A percentile compares a stretch with the other conserved stretches of the same genome.
Evolutionary conservation across 495 filamentous ascomycete genomes (phyloP).

Genomic region (Daldinia decipiens): DNA sequence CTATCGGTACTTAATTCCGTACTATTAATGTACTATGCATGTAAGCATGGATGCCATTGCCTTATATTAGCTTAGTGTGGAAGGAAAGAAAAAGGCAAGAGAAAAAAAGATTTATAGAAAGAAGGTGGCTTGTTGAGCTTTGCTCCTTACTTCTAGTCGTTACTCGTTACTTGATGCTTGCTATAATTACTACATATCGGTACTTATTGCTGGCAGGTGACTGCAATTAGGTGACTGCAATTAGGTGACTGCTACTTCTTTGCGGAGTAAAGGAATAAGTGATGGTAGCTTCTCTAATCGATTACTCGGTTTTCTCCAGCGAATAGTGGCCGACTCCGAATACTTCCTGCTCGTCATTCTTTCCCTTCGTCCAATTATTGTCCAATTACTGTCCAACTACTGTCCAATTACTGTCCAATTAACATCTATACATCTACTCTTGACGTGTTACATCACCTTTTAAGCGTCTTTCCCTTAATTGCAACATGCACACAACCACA

Average conservation of each 20-base stretch:
- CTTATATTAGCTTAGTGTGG: slow-evolving; percentile 20
- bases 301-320: slow-evolving; percentile 31
- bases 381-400: slow-evolving; percentile 20
- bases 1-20: slow-evolving; percentile 27
- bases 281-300: slow-evolving; percentile 4
- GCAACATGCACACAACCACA: slow-evolving; percentile 38
- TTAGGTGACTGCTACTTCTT: background rate
- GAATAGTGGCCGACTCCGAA: slow-evolving; percentile 26
- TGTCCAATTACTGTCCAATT: no score
- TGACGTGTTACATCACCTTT: background rate
- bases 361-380: slow-evolving; percentile 32
- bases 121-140: slow-evolving; percentile 20
- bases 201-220: slow-evolving; percentile 36
- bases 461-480: slow-evolving; percentile 10
- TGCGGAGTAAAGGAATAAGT: slow-evolving; percentile 34
- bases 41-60: slow-evolving; percentile 24
- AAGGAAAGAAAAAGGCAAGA: background rate
- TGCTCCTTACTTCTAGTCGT: no score
- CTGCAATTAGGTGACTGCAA: slow-evolving; percentile 1
- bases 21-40: slow-evolving; percentile 18
- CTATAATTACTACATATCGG: background rate
- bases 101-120: slow-evolving; percentile 18
- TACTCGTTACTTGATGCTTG: slow-evolving; percentile 7
- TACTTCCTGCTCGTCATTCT: slow-evolving; percentile 37
- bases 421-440: no score